Conservation (phyloP, 176 grass and related monocot species). For the Poa pratensis region DNA sequence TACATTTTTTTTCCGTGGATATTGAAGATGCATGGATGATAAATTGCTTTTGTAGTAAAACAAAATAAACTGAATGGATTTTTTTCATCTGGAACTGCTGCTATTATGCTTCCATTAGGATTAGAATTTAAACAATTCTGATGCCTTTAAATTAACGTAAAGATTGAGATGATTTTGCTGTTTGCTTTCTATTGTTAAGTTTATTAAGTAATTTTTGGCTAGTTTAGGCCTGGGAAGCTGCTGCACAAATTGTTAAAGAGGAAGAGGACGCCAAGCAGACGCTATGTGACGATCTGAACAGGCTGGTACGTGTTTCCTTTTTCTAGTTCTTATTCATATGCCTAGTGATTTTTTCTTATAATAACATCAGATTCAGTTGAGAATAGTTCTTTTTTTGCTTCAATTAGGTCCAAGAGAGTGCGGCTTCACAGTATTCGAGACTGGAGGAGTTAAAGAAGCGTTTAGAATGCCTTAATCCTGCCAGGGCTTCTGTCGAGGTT, state of each 20-base stretch:
- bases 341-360: conserved; percentile 8
- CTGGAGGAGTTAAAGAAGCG: conserved; percentile 87
- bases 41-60: background rate
- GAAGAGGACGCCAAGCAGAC: conserved; percentile 85
- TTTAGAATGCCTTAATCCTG: conserved; percentile 79
- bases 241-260: conserved; percentile 74
- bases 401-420: conserved; percentile 88
- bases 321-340: conserved; percentile 19
- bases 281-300: conserved; percentile 85
- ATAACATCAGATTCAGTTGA: conserved; percentile 13
- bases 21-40: background rate
- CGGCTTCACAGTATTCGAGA: conserved; percentile 75
- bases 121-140: background rate
- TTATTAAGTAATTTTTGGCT: conserved; percentile 24
- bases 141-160: background rate
- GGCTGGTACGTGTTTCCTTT: conserved; percentile 60
- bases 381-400: background rate
- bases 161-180: background rate
- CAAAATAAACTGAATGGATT: background rate
- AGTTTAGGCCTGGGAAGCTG: conserved; percentile 85
- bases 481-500: conserved; percentile 58
- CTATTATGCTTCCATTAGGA: background rate
- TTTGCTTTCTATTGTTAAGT: conserved; percentile 23
- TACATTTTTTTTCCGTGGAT: too few species aligned
- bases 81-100: background rate